Percentiles rank a stretch among this genome's conserved stretches.
Evolutionary conservation across 495 filamentous ascomycete species (phyloP).

Genomic region (Xylaria sp.): DNA sequence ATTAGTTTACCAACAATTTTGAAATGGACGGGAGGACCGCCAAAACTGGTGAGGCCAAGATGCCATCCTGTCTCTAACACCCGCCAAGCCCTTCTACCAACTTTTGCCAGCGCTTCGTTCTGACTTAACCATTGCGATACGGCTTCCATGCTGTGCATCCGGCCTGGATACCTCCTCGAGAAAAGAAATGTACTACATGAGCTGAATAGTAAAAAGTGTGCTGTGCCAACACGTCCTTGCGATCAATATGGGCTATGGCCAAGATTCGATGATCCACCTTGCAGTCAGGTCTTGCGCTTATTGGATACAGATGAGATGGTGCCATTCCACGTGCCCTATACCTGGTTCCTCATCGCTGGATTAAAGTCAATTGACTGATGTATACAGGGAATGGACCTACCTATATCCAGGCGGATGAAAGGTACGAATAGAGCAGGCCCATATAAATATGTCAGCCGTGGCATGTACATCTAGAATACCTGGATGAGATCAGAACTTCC

Average conservation of each 20-base stretch:
- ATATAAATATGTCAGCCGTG: not conserved
- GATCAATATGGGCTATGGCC: not conserved
- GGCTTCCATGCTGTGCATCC: not conserved
- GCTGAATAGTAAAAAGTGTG: not conserved
- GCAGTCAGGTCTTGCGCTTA: not conserved
- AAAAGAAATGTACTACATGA: not conserved
- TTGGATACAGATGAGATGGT: not conserved
- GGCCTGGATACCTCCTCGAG: not conserved
- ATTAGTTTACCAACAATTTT: slow-evolving; percentile 56
- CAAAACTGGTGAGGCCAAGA: slow-evolving; percentile 74
- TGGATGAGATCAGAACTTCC: not conserved
- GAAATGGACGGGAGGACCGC: slow-evolving; percentile 75
- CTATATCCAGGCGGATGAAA: not conserved
- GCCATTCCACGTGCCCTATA: not conserved
- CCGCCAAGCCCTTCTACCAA: not conserved
- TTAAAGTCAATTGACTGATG: not conserved
- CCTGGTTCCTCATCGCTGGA: not conserved
- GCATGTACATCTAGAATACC: not conserved
- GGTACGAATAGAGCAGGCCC: not conserved
- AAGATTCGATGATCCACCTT: not conserved
- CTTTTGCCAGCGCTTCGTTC: not conserved
- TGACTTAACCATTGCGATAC: not conserved
- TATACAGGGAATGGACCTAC: not conserved
- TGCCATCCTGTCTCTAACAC: slow-evolving; percentile 63
- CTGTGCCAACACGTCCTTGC: no score